phyloP scores from a whole-genome alignment of 1,284 basidiomycete genomes.

The Mrakiaceae sp. region DNA sequence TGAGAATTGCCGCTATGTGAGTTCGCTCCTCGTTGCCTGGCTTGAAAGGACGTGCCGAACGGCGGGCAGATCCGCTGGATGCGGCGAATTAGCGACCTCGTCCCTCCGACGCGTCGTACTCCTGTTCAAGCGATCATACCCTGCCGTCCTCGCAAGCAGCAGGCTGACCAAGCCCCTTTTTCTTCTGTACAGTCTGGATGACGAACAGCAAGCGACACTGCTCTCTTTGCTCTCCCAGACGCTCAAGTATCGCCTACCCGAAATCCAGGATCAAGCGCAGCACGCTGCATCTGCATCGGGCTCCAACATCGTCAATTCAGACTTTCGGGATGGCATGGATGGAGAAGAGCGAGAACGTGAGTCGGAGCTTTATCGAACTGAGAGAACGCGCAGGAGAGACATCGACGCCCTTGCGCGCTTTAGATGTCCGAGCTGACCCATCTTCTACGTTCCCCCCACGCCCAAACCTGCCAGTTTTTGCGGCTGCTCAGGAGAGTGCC shows the following conservation, averaged over 20 bases:
- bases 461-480: slow-evolving; percentile 49
- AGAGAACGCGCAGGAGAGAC: too few relatives aligned
- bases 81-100: too few relatives aligned
- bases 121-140: too few relatives aligned
- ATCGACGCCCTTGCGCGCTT: too few relatives aligned
- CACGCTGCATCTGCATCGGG: slow-evolving; percentile 58
- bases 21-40: slow-evolving; percentile 24
- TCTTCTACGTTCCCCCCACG: too few relatives aligned
- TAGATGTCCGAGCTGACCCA: too few relatives aligned
- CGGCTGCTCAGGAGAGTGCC: slow-evolving; percentile 66
- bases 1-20: slow-evolving; percentile 66
- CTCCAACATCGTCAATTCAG: slow-evolving; percentile 37
- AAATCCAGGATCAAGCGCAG: slow-evolving; percentile 78
- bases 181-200: background rate
- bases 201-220: slow-evolving; percentile 11
- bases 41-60: background rate
- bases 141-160: slow-evolving; percentile 40
- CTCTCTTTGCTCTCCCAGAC: slow-evolving; percentile 42
- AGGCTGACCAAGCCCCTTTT: background rate
- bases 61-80: background rate
- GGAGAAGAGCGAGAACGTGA: slow-evolving; percentile 73
- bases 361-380: slow-evolving; percentile 25
- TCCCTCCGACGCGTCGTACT: too few relatives aligned
- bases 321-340: slow-evolving; percentile 80
- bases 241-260: slow-evolving; percentile 62